Percentiles rank a stretch among this genome's conserved stretches.
phyloP scores from a whole-genome alignment of 2,329 filamentous ascomycete species.

The Fusarium sp. region DNA sequence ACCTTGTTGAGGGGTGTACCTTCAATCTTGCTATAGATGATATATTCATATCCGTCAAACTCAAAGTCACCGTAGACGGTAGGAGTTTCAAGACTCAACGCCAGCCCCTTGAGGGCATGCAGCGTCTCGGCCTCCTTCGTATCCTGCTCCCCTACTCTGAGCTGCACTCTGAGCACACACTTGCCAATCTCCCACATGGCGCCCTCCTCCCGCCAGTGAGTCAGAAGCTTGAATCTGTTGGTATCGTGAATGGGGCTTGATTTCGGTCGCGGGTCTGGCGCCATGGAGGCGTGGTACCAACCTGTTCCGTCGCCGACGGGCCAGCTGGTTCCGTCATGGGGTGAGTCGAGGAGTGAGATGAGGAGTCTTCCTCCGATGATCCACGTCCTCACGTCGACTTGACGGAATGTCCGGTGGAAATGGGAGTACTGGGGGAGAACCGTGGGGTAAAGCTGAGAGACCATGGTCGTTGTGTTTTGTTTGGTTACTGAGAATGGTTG shows the following conservation, averaged over 20 bases:
- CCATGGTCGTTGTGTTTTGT: not conserved
- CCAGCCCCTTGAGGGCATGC: not conserved
- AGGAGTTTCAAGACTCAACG: not conserved
- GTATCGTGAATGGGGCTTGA: not conserved
- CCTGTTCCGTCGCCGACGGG: too few species aligned
- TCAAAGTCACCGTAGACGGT: not conserved
- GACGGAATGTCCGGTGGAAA: not conserved
- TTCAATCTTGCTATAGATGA: not conserved
- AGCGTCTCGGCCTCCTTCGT: not conserved
- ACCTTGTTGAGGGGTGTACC: not conserved
- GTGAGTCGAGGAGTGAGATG: not conserved
- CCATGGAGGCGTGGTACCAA: not conserved
- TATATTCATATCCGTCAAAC: not conserved
- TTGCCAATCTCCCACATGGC: not conserved
- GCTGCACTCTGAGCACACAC: not conserved
- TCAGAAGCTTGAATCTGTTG: not conserved
- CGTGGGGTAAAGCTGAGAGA: not conserved
- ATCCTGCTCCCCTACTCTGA: not conserved
- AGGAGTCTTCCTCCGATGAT: not conserved
- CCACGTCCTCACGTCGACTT: not conserved
- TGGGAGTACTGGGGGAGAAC: not conserved
- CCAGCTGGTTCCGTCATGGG: not conserved
- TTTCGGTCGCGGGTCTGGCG: not conserved
- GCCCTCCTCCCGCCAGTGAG: not conserved
- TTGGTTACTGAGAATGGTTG: not conserved